A percentile compares a stretch with the other conserved stretches of the same genome.
These are phyloP conservation scores for Warburgia ugandensis DNA, from an alignment of 164 flowering plant genomes.

Conservation along the genomic window DNA sequence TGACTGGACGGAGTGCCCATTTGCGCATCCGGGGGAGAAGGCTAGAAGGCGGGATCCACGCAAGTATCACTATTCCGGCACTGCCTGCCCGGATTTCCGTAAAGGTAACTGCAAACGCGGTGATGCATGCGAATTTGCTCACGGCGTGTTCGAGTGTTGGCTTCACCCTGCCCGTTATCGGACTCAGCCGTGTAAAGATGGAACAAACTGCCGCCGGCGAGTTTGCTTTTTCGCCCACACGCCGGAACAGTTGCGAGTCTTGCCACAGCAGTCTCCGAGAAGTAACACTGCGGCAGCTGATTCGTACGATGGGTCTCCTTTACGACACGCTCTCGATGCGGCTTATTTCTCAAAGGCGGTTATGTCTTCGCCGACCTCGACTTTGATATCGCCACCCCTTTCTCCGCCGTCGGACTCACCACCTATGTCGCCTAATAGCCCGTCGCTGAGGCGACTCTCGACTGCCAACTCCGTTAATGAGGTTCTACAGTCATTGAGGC, in stretches of 20 bases:
- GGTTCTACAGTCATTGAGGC: conserved; percentile 42
- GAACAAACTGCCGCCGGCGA: conserved; percentile 52
- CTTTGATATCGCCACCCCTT: conserved; percentile 32
- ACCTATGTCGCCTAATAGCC: conserved; percentile 34
- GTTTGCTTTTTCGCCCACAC: conserved; percentile 89
- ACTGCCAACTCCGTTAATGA: conserved; percentile 41
- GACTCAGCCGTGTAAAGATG: conserved; percentile 90
- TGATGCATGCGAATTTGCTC: conserved; percentile 76
- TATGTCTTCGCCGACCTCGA: conserved; percentile 26
- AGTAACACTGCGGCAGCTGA: conserved; percentile 2
- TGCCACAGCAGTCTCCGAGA: conserved; percentile 34
- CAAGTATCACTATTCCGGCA: conserved; percentile 64
- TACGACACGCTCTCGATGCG: conserved; percentile 31
- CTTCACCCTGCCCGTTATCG: conserved; percentile 84
- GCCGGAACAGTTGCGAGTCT: conserved; percentile 57
- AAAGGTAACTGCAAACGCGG: conserved; percentile 75
- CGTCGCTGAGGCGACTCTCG: conserved; percentile 29
- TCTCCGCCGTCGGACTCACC: conserved; percentile 48
- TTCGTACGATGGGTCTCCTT: conserved; percentile 48
- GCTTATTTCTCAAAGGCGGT: conserved; percentile 11
- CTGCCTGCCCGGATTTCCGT: conserved; percentile 78
- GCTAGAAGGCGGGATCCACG: conserved; percentile 84
- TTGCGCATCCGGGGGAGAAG: conserved; percentile 91
- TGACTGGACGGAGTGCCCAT: conserved; percentile 97
- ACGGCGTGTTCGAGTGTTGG: conserved; percentile 97